A percentile compares a stretch with the other conserved stretches of the same genome.
These are phyloP conservation scores for Ophiocordyceps camponoti-leonardi DNA, from an alignment of 2,329 filamentous ascomycete genomes.

Conservation along the genomic window DNA sequence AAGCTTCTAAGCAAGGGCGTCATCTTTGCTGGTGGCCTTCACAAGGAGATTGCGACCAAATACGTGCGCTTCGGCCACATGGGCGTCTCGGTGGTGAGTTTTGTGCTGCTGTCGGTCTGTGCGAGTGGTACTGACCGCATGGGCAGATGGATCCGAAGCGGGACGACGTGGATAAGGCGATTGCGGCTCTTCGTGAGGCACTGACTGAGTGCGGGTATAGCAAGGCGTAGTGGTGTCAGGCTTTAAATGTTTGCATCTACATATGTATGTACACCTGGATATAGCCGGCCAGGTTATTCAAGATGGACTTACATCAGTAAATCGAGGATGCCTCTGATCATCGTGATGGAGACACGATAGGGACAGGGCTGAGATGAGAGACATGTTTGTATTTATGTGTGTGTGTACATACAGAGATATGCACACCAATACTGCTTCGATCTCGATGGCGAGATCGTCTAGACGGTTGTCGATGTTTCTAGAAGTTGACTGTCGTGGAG, in stretches of 20 bases:
- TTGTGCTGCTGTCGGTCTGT: neutral
- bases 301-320: neutral
- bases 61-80: constrained; percentile 97
- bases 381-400: neutral
- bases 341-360: too few species aligned
- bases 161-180: constrained; percentile 68
- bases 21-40: constrained; percentile 85
- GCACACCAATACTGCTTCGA: too few species aligned
- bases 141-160: constrained; percentile 54
- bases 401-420: too few species aligned
- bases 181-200: constrained; percentile 59
- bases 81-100: constrained; percentile 69
- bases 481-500: neutral
- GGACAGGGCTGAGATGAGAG: neutral
- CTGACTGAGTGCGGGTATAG: constrained; percentile 56
- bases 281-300: neutral
- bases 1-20: constrained; percentile 74
- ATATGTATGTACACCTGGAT: neutral
- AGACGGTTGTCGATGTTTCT: neutral
- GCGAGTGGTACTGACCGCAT: neutral
- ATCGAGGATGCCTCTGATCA: too few species aligned
- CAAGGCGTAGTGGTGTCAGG: constrained; percentile 15
- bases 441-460: too few species aligned
- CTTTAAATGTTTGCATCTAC: too few species aligned
- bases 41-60: constrained; percentile 85